A percentile compares a stretch with the other conserved stretches of the same genome.
These are phyloP conservation scores for Chrysochromulina parva DNA, from an alignment of 78 protist genomes.

Conservation along the genomic window DNA sequence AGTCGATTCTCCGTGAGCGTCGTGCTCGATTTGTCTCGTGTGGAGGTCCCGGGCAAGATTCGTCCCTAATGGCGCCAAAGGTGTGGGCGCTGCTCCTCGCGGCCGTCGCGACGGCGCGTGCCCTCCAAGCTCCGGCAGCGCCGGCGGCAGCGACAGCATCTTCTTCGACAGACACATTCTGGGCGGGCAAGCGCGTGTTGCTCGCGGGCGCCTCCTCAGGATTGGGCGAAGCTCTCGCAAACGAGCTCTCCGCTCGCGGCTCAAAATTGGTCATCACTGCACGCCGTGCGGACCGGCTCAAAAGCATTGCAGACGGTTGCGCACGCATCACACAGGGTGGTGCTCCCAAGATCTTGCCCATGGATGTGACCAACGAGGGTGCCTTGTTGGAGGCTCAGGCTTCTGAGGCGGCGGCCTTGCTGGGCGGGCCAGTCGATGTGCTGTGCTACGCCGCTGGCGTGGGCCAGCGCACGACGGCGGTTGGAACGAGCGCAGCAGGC, in stretches of 20 bases:
- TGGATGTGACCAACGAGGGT: neutral
- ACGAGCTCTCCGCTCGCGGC: neutral
- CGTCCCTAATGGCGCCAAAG: too few relatives aligned
- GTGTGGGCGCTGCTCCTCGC: too few relatives aligned
- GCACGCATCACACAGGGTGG: neutral
- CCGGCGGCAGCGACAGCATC: too few relatives aligned
- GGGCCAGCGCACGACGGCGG: neutral
- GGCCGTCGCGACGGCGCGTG: too few relatives aligned
- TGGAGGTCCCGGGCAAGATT: too few relatives aligned
- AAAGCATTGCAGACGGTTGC: neutral
- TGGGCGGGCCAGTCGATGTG: neutral
- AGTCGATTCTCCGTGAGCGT: too few relatives aligned
- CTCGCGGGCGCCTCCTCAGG: slow-evolving; percentile 8
- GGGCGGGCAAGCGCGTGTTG: neutral
- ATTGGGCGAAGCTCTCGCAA: neutral
- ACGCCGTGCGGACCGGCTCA: neutral
- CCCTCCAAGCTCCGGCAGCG: too few relatives aligned
- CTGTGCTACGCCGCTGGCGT: neutral
- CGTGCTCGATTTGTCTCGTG: too few relatives aligned
- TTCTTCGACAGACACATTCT: too few relatives aligned
- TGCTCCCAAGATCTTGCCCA: neutral
- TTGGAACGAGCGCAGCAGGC: neutral
- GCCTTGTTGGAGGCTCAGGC: neutral
- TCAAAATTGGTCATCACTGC: neutral
- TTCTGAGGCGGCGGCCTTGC: neutral